A percentile compares a stretch with the other conserved stretches of the same genome.
Conservation (phyloP, 176 grass and related monocot genomes). For the Oropetium thomaeum region DNA sequence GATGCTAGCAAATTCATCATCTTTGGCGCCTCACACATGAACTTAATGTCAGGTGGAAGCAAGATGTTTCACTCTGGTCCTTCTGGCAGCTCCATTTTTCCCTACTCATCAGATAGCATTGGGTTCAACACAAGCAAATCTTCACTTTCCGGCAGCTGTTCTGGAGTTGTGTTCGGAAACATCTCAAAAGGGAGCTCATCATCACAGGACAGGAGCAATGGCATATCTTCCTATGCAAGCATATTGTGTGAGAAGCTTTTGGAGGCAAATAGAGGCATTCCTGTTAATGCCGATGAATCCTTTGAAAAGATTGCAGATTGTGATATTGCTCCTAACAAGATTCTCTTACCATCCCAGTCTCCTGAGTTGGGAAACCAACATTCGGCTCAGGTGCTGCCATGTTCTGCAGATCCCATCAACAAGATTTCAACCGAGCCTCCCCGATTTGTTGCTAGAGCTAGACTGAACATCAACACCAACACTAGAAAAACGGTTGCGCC, state of each 20-base stretch:
- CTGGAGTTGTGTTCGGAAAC: neutral
- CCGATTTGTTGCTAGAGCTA: neutral
- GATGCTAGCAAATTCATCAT: constrained; percentile 1
- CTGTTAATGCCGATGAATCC: neutral
- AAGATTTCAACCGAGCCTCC: neutral
- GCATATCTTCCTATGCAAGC: neutral
- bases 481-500: neutral
- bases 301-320: neutral
- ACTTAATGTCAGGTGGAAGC: neutral
- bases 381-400: neutral
- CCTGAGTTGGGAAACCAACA: neutral
- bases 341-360: neutral
- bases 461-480: neutral
- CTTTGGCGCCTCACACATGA: neutral
- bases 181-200: neutral
- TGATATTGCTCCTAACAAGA: neutral
- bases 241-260: neutral
- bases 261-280: neutral
- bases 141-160: neutral
- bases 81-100: neutral
- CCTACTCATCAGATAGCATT: constrained; percentile 5
- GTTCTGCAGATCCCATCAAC: neutral
- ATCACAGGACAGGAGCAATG: neutral
- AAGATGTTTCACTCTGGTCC: neutral
- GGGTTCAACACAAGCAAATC: neutral